Percentiles rank a stretch among this genome's conserved stretches.
phyloP scores from a whole-genome alignment of 352 stramenopile genomes.

The Globisporangium echinulatum region DNA sequence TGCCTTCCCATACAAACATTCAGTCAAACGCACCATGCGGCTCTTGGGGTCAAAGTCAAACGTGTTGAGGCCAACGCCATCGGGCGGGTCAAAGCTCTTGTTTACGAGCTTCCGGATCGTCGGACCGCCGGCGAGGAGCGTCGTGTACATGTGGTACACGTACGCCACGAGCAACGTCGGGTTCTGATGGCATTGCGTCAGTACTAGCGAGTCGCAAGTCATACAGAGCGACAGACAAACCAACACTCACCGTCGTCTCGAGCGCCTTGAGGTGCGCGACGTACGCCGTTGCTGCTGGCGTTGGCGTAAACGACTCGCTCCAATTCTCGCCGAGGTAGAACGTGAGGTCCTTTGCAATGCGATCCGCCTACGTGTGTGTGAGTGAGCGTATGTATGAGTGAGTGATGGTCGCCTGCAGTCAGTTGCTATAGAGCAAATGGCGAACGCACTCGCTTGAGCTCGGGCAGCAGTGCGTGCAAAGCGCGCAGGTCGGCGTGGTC shows the following conservation, averaged over 20 bases:
- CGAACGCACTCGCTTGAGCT: constrained; percentile 33
- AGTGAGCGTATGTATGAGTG: constrained; percentile 3
- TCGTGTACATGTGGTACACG: constrained; percentile 74
- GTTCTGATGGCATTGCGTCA: constrained; percentile 18
- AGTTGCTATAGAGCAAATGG: neutral
- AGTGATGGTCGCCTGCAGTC: too few relatives aligned
- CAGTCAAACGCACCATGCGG: constrained; percentile 23
- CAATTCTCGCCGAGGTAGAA: constrained; percentile 61
- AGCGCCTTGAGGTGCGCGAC: constrained; percentile 54
- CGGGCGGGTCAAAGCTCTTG: constrained; percentile 36
- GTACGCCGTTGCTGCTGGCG: constrained; percentile 40
- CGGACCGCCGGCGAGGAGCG: constrained; percentile 50
- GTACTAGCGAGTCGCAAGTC: neutral
- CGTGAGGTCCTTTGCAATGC: constrained; percentile 51
- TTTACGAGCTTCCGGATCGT: constrained; percentile 68
- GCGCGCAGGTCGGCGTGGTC: constrained; percentile 32
- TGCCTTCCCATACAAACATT: too few relatives aligned
- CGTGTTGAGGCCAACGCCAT: constrained; percentile 37
- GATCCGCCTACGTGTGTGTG: constrained; percentile 27
- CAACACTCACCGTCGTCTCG: constrained; percentile 33
- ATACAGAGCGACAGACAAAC: neutral
- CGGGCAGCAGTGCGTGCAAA: constrained; percentile 30
- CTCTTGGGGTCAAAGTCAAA: constrained; percentile 52
- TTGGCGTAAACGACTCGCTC: constrained; percentile 45
- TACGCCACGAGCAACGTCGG: constrained; percentile 56